These are phyloP conservation scores for Dipteronia sinensis DNA, from an alignment of 345 rosid genomes.

Conservation along the genomic window DNA sequence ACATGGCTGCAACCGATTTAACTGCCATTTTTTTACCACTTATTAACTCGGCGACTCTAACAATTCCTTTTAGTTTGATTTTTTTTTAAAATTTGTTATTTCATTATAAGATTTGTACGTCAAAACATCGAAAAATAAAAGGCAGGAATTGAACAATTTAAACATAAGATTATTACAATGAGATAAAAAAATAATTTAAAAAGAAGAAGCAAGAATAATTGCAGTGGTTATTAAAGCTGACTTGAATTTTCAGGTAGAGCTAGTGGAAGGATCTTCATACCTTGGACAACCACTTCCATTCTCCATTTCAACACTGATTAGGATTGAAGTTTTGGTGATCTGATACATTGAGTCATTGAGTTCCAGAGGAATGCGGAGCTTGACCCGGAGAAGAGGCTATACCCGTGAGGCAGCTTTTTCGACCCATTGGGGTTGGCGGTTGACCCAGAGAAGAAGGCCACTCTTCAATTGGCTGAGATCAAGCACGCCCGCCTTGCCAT, in stretches of 20 bases:
- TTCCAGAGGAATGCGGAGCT: constrained; percentile 93
- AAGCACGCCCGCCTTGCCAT: constrained; percentile 98
- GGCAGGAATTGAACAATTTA: no score
- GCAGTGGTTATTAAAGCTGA: not conserved
- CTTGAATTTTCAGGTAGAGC: constrained; percentile 63
- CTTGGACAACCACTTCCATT: constrained; percentile 90
- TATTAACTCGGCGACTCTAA: no score
- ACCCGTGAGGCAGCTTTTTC: constrained; percentile 85
- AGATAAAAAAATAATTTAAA: no score
- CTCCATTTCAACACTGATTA: constrained; percentile 80
- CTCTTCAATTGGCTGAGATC: constrained; percentile 93
- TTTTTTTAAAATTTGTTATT: no score
- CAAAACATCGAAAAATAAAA: no score
- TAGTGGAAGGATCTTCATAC: constrained; percentile 89
- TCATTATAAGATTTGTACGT: no score
- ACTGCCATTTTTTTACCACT: no score
- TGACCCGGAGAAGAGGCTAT: constrained; percentile 86
- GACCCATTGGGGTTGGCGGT: constrained; percentile 87
- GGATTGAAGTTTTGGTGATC: constrained; percentile 80
- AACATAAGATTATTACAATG: no score
- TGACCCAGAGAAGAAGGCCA: constrained; percentile 90
- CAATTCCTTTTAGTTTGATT: no score
- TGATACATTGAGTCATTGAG: constrained; percentile 97
- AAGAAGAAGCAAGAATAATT: not conserved
- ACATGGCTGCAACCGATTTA: no score